phyloP scores from a whole-genome alignment of 2,329 filamentous ascomycete species.

The Aspergillus viridinutans region DNA sequence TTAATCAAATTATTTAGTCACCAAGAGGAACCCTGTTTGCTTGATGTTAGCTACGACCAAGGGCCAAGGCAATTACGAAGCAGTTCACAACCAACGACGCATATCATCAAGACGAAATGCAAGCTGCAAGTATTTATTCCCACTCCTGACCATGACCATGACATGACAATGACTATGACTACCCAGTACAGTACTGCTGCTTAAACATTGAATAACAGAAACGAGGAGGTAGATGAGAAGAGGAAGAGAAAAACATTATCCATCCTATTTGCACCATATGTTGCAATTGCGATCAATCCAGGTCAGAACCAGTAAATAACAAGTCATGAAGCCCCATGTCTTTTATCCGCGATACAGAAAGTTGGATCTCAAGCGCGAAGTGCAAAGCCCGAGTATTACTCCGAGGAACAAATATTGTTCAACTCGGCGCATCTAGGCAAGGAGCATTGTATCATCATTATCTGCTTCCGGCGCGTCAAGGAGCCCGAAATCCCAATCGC shows the following conservation, averaged over 20 bases:
- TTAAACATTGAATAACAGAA: background rate
- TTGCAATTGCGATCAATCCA: background rate
- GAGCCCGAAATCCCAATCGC: slow-evolving; percentile 73
- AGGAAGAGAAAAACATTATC: background rate
- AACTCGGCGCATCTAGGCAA: slow-evolving; percentile 16
- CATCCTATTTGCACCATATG: background rate
- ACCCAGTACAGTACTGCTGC: background rate
- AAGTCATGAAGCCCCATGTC: background rate
- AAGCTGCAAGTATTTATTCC: background rate
- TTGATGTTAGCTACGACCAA: background rate
- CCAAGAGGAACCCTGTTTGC: too few relatives aligned
- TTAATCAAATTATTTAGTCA: background rate
- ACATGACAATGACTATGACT: background rate
- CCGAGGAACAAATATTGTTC: background rate
- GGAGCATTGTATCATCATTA: slow-evolving; percentile 36
- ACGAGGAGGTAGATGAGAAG: background rate
- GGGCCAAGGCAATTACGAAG: background rate
- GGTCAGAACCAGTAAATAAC: background rate
- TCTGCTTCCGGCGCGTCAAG: slow-evolving; percentile 23
- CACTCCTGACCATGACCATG: background rate
- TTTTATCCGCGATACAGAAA: background rate
- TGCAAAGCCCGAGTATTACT: background rate
- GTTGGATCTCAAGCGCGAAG: background rate
- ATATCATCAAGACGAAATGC: background rate
- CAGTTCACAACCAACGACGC: background rate